Percentiles rank a stretch among this genome's conserved stretches.
These are phyloP conservation scores for Halophytophthora polymorphica DNA, from an alignment of 352 stramenopile genomes.

Conservation along the genomic window DNA sequence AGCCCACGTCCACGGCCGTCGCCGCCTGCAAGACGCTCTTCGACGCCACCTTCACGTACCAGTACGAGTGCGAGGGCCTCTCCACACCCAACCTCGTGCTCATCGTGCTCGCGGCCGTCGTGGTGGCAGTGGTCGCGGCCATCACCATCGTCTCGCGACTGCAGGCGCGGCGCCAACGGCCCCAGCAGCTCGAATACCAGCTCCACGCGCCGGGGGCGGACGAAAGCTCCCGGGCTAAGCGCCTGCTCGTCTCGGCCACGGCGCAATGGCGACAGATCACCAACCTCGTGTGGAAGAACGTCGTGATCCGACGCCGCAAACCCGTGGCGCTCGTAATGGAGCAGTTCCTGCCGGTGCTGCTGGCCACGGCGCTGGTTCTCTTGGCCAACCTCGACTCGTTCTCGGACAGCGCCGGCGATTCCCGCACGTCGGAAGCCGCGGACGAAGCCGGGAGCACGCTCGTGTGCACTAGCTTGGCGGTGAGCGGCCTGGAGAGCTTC, in stretches of 20 bases:
- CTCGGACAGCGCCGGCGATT: slow-evolving; percentile 30
- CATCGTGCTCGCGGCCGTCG: slow-evolving; percentile 6
- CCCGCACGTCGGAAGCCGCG: slow-evolving; percentile 26
- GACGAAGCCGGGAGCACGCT: slow-evolving; percentile 18
- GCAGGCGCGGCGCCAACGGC: slow-evolving; percentile 5
- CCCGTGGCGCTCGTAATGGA: slow-evolving; percentile 53
- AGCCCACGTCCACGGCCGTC: slow-evolving; percentile 21
- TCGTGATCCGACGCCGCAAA: slow-evolving; percentile 39
- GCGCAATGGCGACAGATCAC: slow-evolving; percentile 42
- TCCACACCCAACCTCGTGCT: slow-evolving; percentile 32
- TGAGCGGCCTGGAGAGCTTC: slow-evolving; percentile 24
- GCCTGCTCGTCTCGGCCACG: slow-evolving; percentile 15
- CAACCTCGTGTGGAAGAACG: slow-evolving; percentile 79
- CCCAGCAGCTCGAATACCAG: not conserved
- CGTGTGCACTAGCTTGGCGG: slow-evolving; percentile 34
- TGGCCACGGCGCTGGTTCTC: slow-evolving; percentile 46
- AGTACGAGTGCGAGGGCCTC: slow-evolving; percentile 41
- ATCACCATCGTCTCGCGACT: slow-evolving; percentile 19
- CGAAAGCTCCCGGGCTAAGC: not conserved
- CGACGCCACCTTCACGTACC: slow-evolving; percentile 38
- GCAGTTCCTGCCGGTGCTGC: slow-evolving; percentile 52
- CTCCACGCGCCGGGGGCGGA: not conserved
- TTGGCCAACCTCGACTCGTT: slow-evolving; percentile 59
- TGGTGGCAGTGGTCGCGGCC: slow-evolving; percentile 4
- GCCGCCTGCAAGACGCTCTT: slow-evolving; percentile 37